Base-by-base conservation (phyloP, 805 yeast genomes). In the Komagataella mondaviorum region DNA sequence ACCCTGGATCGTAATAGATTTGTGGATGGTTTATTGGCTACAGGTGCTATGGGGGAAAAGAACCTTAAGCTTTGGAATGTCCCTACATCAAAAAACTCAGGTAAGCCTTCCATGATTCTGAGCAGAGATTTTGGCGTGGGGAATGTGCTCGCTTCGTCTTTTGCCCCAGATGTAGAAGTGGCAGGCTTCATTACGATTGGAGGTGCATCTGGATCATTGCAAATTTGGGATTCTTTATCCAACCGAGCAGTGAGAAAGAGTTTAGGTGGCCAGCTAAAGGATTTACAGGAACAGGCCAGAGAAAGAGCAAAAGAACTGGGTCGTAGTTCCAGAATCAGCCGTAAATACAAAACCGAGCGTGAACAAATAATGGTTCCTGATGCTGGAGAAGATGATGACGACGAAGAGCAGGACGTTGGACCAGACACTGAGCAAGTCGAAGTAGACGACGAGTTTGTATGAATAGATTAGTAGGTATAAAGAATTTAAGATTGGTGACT, bases 81-180 rank as follows among this genome's bases (percentile, higher is more conserved):
- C 54, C 75, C 80, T 14, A 59, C 68, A 10, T 68, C 64, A 44
- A 51, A 53, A 30, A 64, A 66, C 24, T 55, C 57, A 7, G 55
- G 57, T 10, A 77, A 76, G 6, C 98, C 99, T 45, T 81, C 91
- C 20, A 85, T 93, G 95, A 84, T 89, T 6, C 71, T 89, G 55
- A 81, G 91, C 45, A 80, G 97, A 63, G 96, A 93, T 68, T 83
- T 93, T 59, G 97, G 90, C 57, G 86, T 89, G 51, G 99, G 99
- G 55, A 89, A 88, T 63, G 96, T 91, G 18, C 77, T 93, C 59
- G 75, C 88, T 3, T 72, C 87, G 8, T 69, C 85, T 7, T 93
- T 89, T 72, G 93, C 96, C 2, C 84, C 88, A 49, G 98, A 93
- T 65, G 68, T 78, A 52, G 96, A 87, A 66, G 86, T 85, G 48